Conservation (phyloP, 345 rosid genomes). For the Melaleuca alternifolia region DNA sequence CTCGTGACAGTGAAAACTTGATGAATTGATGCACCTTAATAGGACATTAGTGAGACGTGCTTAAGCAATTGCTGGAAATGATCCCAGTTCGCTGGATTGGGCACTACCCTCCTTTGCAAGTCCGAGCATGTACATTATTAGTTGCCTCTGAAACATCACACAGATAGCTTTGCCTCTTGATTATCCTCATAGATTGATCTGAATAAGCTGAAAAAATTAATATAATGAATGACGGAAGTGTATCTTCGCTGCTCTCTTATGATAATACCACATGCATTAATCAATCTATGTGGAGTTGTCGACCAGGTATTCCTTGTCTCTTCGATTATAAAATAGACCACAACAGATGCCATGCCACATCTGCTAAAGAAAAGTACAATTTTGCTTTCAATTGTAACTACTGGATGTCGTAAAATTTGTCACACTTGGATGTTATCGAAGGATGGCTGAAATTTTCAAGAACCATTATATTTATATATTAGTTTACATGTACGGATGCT, state of each 20-base stretch:
- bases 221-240: not conserved
- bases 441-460: not conserved
- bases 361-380: not conserved
- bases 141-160: not conserved
- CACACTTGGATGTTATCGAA: not conserved
- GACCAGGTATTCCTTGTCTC: not conserved
- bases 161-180: not conserved
- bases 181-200: not conserved
- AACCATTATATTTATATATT: not conserved
- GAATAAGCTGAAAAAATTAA: not conserved
- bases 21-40: not conserved
- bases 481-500: not conserved
- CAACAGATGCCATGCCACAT: not conserved
- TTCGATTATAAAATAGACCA: not conserved
- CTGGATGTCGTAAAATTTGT: not conserved
- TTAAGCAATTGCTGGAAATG: not conserved
- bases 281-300: not conserved
- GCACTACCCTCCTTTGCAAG: not conserved
- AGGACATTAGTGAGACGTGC: not conserved
- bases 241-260: not conserved
- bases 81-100: not conserved
- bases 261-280: not conserved
- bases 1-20: not conserved
- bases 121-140: not conserved
- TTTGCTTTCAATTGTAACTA: not conserved